Percentiles rank a stretch among this genome's conserved stretches.
phyloP scores from a whole-genome alignment of 2,329 filamentous ascomycete genomes.

The Atkinsonella hypoxylon region DNA sequence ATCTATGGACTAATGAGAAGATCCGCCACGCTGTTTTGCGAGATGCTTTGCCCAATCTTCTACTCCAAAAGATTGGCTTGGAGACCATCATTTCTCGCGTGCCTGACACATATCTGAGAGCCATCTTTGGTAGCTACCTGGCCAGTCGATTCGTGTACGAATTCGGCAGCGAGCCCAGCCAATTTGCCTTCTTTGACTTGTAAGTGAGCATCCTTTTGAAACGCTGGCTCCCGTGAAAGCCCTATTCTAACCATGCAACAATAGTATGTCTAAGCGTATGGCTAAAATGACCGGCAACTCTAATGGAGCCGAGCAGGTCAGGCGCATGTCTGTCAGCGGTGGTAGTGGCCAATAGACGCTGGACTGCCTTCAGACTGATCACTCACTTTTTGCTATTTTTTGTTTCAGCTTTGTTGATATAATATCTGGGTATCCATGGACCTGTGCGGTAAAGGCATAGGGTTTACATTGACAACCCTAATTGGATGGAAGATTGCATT shows the following conservation, averaged over 20 bases:
- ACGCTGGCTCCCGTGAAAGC: not conserved
- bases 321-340: constrained; percentile 15
- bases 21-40: constrained; percentile 67
- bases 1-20: constrained; percentile 74
- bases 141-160: constrained; percentile 94
- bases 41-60: constrained; percentile 74
- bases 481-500: not conserved
- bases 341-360: not conserved
- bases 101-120: constrained; percentile 80
- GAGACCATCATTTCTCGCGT: constrained; percentile 79
- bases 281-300: constrained; percentile 26
- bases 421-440: not conserved
- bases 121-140: constrained; percentile 93
- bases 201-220: constrained; percentile 36
- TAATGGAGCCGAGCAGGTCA: constrained; percentile 16
- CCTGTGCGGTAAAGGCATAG: not conserved
- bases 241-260: not conserved
- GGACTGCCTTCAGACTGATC: not conserved
- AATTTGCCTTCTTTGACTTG: constrained; percentile 99
- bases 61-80: constrained; percentile 82
- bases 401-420: not conserved
- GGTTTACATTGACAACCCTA: not conserved
- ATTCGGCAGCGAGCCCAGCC: constrained; percentile 82
- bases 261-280: constrained; percentile 55
- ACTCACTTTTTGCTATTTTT: not conserved